These are phyloP conservation scores for Trypanosoma theileri DNA, from an alignment of 208 protist genomes.

Conservation along the genomic window DNA sequence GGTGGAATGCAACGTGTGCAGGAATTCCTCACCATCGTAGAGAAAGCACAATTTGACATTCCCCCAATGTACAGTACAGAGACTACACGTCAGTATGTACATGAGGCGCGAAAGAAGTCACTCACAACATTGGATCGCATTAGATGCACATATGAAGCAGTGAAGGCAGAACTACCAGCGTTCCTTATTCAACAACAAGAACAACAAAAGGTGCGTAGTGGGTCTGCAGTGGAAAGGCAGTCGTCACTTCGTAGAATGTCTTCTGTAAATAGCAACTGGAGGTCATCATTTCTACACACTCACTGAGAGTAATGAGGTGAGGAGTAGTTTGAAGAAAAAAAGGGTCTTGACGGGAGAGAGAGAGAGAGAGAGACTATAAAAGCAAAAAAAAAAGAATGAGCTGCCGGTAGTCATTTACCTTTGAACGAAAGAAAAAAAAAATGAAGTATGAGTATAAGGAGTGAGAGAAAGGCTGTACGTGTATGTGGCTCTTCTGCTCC, in stretches of 20 bases:
- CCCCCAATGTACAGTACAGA: constrained; percentile 43
- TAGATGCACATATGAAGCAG: constrained; percentile 46
- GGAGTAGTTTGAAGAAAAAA: too few relatives aligned
- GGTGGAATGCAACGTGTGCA: constrained; percentile 35
- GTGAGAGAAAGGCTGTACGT: too few relatives aligned
- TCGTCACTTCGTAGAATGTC: not conserved
- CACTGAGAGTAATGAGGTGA: too few relatives aligned
- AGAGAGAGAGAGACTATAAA: too few relatives aligned
- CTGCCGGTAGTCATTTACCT: too few relatives aligned
- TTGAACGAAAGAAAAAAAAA: too few relatives aligned
- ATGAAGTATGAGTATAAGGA: too few relatives aligned
- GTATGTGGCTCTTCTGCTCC: too few relatives aligned
- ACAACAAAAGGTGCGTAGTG: not conserved
- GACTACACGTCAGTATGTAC: constrained; percentile 31
- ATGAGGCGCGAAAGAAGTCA: constrained; percentile 49
- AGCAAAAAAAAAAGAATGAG: too few relatives aligned
- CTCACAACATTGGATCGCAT: constrained; percentile 53
- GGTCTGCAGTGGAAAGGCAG: not conserved
- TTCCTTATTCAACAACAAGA: not conserved
- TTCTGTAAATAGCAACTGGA: not conserved
- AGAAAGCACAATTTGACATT: constrained; percentile 42
- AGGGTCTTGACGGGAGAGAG: too few relatives aligned
- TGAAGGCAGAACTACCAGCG: constrained; percentile 30
- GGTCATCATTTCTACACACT: too few relatives aligned
- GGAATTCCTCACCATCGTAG: constrained; percentile 51